phyloP scores from a whole-genome alignment of 2,329 filamentous ascomycete species.

The Aurifilum marmelostoma region DNA sequence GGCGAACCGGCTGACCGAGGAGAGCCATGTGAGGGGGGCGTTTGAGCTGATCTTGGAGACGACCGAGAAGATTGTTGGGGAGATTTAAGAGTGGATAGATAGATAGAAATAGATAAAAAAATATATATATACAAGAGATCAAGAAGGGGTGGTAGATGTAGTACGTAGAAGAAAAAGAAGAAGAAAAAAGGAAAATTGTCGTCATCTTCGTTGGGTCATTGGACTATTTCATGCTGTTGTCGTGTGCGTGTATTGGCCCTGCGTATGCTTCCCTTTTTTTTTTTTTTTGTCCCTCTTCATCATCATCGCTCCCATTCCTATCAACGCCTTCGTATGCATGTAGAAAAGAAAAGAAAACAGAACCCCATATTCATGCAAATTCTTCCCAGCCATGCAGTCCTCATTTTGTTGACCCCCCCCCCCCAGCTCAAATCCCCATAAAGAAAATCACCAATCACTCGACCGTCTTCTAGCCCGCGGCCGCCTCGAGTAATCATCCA shows the following conservation, averaged over 20 bases:
- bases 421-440: neutral
- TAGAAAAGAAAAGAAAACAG: neutral
- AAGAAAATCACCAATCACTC: conserved; percentile 24
- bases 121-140: no score
- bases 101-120: conserved; percentile 2
- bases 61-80: conserved; percentile 58
- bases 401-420: neutral
- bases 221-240: neutral
- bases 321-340: neutral
- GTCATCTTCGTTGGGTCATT: neutral
- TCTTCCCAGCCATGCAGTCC: neutral
- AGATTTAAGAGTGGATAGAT: conserved; percentile 20
- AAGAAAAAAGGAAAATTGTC: neutral
- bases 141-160: no score
- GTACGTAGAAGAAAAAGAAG: neutral
- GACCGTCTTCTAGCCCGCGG: conserved; percentile 26
- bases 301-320: neutral
- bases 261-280: neutral
- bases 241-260: neutral
- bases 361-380: neutral
- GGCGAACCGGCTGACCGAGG: conserved; percentile 69
- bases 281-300: neutral
- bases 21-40: conserved; percentile 70
- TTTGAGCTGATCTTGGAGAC: conserved; percentile 73
- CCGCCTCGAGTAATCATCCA: conserved; percentile 18